Evolutionary conservation across 2,329 filamentous ascomycete genomes (phyloP).

Genomic region (Paradendryphiella salina): DNA sequence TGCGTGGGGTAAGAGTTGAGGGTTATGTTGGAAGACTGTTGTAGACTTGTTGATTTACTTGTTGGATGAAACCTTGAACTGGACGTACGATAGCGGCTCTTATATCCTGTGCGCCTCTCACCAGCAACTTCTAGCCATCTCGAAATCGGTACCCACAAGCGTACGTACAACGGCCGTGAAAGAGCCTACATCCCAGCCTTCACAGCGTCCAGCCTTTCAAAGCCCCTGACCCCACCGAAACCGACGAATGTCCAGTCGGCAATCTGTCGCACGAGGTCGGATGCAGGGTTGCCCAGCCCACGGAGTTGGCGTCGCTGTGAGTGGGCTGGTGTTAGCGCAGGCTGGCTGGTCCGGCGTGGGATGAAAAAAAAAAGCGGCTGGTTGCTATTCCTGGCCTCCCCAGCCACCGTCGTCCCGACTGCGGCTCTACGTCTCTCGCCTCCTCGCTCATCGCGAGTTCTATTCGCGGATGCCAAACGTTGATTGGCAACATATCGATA

Average conservation of each 20-base stretch:
- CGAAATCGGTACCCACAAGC: slow-evolving; percentile 9
- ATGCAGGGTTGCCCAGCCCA: slow-evolving; percentile 3
- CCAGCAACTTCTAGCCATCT: slow-evolving; percentile 7
- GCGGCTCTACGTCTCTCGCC: slow-evolving; percentile 5
- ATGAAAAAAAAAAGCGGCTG: slow-evolving; percentile 1
- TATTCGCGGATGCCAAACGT: not conserved
- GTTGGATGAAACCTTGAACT: not conserved
- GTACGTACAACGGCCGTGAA: slow-evolving; percentile 16
- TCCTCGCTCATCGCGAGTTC: not conserved
- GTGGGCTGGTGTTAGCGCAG: slow-evolving; percentile 3
- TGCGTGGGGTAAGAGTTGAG: not conserved
- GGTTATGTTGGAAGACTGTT: not conserved
- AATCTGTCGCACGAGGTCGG: slow-evolving; percentile 4
- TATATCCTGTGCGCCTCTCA: slow-evolving; percentile 11
- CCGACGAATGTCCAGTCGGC: not conserved
- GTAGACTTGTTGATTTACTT: not conserved
- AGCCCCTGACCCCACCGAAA: slow-evolving; percentile 8
- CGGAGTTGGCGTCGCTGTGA: slow-evolving; percentile 3
- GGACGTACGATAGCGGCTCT: slow-evolving; percentile 1
- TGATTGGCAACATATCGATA: not conserved
- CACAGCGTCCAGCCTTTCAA: slow-evolving; percentile 7
- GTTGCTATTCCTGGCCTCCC: slow-evolving; percentile 10
- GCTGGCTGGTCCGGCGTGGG: slow-evolving; percentile 1
- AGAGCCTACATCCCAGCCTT: slow-evolving; percentile 16
- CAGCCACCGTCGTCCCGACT: slow-evolving; percentile 8